phyloP scores from a whole-genome alignment of 192 early-diverging fungal species.

The Martensiomyces pterosporus region DNA sequence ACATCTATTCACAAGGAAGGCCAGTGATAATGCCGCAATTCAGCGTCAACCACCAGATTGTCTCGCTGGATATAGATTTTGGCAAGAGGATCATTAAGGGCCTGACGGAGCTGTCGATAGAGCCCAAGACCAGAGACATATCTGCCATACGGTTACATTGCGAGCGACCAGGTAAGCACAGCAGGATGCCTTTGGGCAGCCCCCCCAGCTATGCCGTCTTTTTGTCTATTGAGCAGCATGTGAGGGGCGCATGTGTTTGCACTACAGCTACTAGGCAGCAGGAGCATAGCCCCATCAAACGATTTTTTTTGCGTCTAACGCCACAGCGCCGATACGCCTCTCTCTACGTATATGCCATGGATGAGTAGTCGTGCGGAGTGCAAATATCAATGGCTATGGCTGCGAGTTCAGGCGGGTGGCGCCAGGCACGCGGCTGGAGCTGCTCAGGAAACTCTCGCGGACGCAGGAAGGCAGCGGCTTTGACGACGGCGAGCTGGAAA shows the following conservation, averaged over 20 bases:
- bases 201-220: too few species aligned
- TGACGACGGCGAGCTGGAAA: slow-evolving; percentile 25
- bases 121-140: slow-evolving; percentile 15
- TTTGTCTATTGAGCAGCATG: too few species aligned
- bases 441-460: slow-evolving; percentile 22
- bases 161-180: slow-evolving; percentile 41
- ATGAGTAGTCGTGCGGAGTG: slow-evolving; percentile 31
- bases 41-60: slow-evolving; percentile 44
- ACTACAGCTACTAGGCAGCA: too few species aligned
- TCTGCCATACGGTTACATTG: slow-evolving; percentile 32
- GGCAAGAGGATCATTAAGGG: slow-evolving; percentile 29
- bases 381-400: slow-evolving; percentile 17
- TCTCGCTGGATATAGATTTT: slow-evolving; percentile 46
- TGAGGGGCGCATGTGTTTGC: too few species aligned
- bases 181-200: too few species aligned
- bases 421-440: slow-evolving; percentile 17
- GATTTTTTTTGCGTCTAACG: not conserved
- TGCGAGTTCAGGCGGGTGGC: slow-evolving; percentile 19
- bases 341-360: too few species aligned
- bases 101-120: slow-evolving; percentile 44
- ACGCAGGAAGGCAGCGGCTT: not conserved
- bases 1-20: too few species aligned
- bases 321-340: not conserved
- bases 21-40: slow-evolving; percentile 25
- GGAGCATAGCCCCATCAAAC: too few species aligned